Conservation (phyloP, 805 yeast genomes). For the Candida chilensis region DNA sequence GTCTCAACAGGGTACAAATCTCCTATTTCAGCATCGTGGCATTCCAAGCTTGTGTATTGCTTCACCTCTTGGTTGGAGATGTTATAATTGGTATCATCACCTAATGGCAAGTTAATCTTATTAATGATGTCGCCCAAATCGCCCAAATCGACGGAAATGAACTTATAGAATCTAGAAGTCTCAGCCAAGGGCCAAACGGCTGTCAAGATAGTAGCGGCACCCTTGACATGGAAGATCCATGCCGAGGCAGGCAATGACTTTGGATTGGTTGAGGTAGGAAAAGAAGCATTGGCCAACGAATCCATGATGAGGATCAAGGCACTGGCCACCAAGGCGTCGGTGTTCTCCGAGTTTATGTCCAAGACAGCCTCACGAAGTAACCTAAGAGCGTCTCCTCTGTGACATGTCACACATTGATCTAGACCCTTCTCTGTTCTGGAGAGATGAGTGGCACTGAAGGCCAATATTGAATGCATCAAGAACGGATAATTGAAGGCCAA, state of each 20-base stretch:
- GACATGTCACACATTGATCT: constrained; percentile 76
- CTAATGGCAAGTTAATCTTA: constrained; percentile 16
- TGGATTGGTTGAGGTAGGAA: constrained; percentile 35
- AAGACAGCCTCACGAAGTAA: constrained; percentile 79
- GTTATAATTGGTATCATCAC: constrained; percentile 6
- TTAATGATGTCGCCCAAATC: constrained; percentile 72
- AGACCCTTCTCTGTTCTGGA: constrained; percentile 68
- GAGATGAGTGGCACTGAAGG: constrained; percentile 88
- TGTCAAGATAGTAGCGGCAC: constrained; percentile 90
- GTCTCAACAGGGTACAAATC: constrained; percentile 82
- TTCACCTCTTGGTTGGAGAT: constrained; percentile 21
- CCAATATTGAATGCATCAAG: constrained; percentile 84
- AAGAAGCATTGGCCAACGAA: constrained; percentile 82
- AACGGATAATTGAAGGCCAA: constrained; percentile 84
- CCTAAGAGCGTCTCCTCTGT: constrained; percentile 79
- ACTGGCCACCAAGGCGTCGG: constrained; percentile 90
- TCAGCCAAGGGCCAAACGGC: constrained; percentile 92
- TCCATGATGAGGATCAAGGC: constrained; percentile 88
- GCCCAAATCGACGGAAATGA: constrained; percentile 80
- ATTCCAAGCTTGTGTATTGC: constrained; percentile 50
- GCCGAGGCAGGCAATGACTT: constrained; percentile 84
- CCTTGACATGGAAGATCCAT: constrained; percentile 95
- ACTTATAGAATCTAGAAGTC: constrained; percentile 53
- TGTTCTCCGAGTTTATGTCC: constrained; percentile 73
- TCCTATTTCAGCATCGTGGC: constrained; percentile 79